These are phyloP conservation scores for Tetrastigma voinierianum DNA, from an alignment of 164 flowering plant species.

Conservation along the genomic window DNA sequence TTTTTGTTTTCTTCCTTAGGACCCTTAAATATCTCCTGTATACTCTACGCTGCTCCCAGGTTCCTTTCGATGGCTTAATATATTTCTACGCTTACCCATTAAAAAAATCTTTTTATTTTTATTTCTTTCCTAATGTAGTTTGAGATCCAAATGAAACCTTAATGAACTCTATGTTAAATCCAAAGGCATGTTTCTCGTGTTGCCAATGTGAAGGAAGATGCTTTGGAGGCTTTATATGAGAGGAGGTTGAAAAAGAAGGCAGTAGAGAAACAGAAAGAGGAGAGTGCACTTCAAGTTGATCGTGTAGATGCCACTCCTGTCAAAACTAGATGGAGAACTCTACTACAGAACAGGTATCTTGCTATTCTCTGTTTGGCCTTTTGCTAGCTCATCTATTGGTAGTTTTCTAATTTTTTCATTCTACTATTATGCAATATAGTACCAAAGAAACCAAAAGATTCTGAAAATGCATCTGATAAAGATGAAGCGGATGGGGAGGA, in stretches of 20 bases:
- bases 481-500: constrained; percentile 25
- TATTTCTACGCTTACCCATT: too few species aligned
- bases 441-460: constrained; percentile 29
- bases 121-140: background rate
- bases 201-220: constrained; percentile 71
- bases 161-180: background rate
- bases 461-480: constrained; percentile 29
- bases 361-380: background rate
- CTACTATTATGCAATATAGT: constrained; percentile 26
- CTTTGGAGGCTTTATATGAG: constrained; percentile 69
- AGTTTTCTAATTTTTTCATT: background rate
- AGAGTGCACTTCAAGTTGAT: constrained; percentile 49
- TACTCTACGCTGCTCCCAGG: too few species aligned
- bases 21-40: too few species aligned
- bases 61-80: too few species aligned
- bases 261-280: constrained; percentile 34
- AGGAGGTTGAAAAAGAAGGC: constrained; percentile 38
- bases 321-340: constrained; percentile 78
- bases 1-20: too few species aligned
- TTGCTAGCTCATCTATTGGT: background rate
- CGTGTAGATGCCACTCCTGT: constrained; percentile 88
- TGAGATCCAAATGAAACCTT: too few species aligned
- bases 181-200: constrained; percentile 83
- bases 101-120: too few species aligned
- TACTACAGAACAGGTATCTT: constrained; percentile 55